These are phyloP conservation scores for Amaranthus palmeri DNA, from an alignment of 148 eudicot genomes.

Conservation along the genomic window DNA sequence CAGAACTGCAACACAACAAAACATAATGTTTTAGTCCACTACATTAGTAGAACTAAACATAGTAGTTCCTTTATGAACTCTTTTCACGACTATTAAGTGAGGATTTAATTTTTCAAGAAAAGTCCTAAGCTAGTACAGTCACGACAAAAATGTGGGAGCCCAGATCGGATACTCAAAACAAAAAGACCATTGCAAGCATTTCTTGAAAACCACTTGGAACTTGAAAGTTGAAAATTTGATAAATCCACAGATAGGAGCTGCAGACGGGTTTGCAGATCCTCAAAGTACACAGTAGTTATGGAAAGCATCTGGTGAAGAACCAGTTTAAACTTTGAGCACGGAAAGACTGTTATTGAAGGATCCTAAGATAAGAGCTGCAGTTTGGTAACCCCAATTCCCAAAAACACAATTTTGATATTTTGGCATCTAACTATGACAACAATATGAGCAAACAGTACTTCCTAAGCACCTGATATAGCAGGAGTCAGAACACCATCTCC, in stretches of 20 bases:
- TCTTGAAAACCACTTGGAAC: no score
- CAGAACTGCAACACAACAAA: conserved; percentile 54
- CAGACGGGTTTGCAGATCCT: neutral
- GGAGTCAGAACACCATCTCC: conserved; percentile 97
- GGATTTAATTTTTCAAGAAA: neutral
- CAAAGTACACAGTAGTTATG: neutral
- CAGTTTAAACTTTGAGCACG: neutral
- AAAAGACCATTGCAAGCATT: no score
- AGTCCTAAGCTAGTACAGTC: neutral
- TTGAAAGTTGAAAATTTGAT: no score
- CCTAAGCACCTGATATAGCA: conserved; percentile 75
- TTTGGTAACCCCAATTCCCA: neutral
- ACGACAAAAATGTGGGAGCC: no score
- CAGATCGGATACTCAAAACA: no score
- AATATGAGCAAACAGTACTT: neutral
- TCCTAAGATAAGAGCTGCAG: neutral
- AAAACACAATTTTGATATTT: neutral
- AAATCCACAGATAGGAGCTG: no score
- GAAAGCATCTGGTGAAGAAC: neutral
- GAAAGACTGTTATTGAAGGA: neutral
- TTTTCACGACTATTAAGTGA: neutral
- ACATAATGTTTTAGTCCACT: conserved; percentile 5
- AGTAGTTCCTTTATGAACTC: neutral
- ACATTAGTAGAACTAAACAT: neutral
- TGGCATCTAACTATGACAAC: neutral